Evolutionary conservation across 805 yeast genomes (phyloP), one percentile per base, ranked within the genome.

Genomic region (Ogataea pilisensis): DNA sequence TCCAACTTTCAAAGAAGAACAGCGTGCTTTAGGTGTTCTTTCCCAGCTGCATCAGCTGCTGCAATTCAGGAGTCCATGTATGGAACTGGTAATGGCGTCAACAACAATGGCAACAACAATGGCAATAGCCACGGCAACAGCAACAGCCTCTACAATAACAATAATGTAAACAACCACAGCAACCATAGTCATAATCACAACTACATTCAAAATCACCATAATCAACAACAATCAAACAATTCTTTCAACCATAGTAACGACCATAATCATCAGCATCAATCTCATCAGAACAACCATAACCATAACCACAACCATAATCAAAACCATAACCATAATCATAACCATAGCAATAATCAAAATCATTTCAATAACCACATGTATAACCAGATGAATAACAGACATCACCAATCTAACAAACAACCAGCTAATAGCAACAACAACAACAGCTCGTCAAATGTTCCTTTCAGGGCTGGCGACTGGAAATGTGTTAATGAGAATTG

Each of bases 401-500:
- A 34, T 33, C 31, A 31, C 13, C 26, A 31, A 8, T 26, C 18
- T 19, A 25, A 31, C 24, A 25, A 27, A 16, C 26, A 37, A 5
- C 24, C 31, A 13, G 13, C 19, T 9, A 37, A 29, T 33, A 34
- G 8, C 27, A 40, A 28, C 36, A 38, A 38, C 41, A 44, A 39
- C 25, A 47, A 48, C 30, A 47, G 43, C 18, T 44, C 60, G 11
- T 59, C 65, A 4, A 69, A 78, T 53, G 95, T 90, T n/a, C 96
- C 96, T 24, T 90, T 90, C 64, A 75, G 97, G 53, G 96, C 96
- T 3, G 96, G 96, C 38, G 97, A 89, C 64, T 90, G 96, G 96
- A 89, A 88, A 62, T 90, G 96, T 68, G 70, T 76, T 21, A 79
- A 76, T 48, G 90, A 83, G 41, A 69, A 76, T 20, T 90, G 96